Percentiles rank a stretch among this genome's conserved stretches.
phyloP scores from a whole-genome alignment of 352 stramenopile genomes.

The Phytophthora nicotianae region DNA sequence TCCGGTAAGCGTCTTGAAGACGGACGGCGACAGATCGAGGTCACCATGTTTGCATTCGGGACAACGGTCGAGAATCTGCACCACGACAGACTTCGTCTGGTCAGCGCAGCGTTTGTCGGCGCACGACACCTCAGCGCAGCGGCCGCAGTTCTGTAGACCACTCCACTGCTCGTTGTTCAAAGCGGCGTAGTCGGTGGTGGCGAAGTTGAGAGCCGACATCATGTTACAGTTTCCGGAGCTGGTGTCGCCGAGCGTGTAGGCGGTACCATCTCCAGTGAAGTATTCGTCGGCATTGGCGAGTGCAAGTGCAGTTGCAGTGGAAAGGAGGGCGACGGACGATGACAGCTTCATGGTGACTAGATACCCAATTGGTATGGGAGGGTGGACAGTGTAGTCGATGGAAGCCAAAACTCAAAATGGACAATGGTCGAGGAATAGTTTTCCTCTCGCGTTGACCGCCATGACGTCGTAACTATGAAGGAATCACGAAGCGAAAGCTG shows the following conservation, averaged over 20 bases:
- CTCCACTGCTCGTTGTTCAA: conserved; percentile 76
- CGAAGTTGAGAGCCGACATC: conserved; percentile 38
- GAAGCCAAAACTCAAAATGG: too few relatives aligned
- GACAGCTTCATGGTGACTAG: too few relatives aligned
- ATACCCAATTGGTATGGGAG: too few relatives aligned
- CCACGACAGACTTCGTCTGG: conserved; percentile 43
- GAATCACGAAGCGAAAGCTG: too few relatives aligned
- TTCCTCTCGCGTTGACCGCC: too few relatives aligned
- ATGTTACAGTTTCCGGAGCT: conserved; percentile 61
- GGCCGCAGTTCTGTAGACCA: conserved; percentile 58
- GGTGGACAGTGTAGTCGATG: too few relatives aligned
- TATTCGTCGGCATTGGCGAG: conserved; percentile 36
- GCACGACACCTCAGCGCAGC: conserved; percentile 70
- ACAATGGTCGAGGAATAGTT: too few relatives aligned
- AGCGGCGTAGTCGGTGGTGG: conserved; percentile 64
- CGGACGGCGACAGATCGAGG: conserved; percentile 51
- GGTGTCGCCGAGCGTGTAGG: conserved; percentile 47
- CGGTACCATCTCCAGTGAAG: conserved; percentile 51
- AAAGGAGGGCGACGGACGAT: too few relatives aligned
- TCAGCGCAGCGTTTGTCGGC: conserved; percentile 54
- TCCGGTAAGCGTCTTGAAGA: conserved; percentile 56
- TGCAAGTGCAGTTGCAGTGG: too few relatives aligned
- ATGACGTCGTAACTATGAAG: too few relatives aligned
- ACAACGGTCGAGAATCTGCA: conserved; percentile 76
- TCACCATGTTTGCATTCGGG: conserved; percentile 76